Conservation (phyloP, 257 asterid genomes). For the Gentiana straminea region DNA sequence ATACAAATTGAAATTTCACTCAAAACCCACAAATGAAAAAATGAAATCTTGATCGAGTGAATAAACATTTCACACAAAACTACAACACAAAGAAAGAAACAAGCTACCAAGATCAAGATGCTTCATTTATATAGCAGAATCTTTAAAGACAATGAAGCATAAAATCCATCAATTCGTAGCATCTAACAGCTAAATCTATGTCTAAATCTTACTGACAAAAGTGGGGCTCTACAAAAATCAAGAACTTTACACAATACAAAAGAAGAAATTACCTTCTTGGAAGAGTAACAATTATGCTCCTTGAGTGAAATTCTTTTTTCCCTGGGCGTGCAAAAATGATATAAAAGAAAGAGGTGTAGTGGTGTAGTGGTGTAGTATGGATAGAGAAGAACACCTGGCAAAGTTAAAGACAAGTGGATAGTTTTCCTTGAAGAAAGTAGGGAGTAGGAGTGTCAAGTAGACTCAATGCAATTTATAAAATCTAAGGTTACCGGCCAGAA, state of each 20-base stretch:
- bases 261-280: neutral
- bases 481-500: neutral
- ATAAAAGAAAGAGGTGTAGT: too few relatives aligned
- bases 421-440: neutral
- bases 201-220: neutral
- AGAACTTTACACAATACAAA: neutral
- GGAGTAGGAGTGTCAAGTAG: neutral
- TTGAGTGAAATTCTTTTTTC: neutral
- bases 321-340: neutral
- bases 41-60: neutral
- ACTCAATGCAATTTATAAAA: neutral
- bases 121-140: neutral
- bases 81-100: neutral
- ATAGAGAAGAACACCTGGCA: constrained; percentile 3
- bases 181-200: neutral
- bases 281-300: neutral
- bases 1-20: neutral
- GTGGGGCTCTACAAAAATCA: neutral
- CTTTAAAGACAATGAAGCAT: neutral
- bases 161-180: neutral
- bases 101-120: neutral
- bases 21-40: neutral
- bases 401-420: neutral
- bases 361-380: neutral
- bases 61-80: neutral